phyloP scores from a whole-genome alignment of 2,329 filamentous ascomycete genomes.

The Sclerotinia spermophila region DNA sequence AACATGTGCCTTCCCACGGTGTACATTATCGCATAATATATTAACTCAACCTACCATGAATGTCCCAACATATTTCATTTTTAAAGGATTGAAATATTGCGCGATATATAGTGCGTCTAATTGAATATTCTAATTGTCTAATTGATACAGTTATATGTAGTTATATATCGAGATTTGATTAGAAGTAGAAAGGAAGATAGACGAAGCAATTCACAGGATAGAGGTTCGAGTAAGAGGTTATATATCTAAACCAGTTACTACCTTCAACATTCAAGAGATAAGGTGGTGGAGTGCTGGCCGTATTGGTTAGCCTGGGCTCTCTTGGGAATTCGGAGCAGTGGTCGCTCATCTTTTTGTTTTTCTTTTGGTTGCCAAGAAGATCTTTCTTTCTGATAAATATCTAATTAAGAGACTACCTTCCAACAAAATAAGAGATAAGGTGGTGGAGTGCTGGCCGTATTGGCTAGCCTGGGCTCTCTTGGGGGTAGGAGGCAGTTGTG shows the following conservation, averaged over 20 bases:
- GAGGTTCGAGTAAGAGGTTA: fast-evolving
- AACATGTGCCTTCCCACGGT: background rate
- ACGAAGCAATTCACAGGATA: background rate
- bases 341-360: background rate
- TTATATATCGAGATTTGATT: no score
- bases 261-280: background rate
- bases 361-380: no score
- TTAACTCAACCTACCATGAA: background rate
- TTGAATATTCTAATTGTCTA: no score
- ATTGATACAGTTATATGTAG: no score
- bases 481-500: no score
- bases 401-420: fast-evolving
- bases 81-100: no score
- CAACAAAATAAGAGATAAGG: background rate
- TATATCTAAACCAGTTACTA: background rate
- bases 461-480: background rate
- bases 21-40: background rate
- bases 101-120: no score
- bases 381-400: no score
- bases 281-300: conserved; percentile 1
- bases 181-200: no score
- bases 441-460: background rate
- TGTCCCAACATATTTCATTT: background rate
- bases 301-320: background rate
- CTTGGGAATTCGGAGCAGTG: background rate